Evolutionary conservation across 768 basidiomycete species (phyloP), one percentile per base, ranked within the genome.

Genomic region (Auricularia heimuer): DNA sequence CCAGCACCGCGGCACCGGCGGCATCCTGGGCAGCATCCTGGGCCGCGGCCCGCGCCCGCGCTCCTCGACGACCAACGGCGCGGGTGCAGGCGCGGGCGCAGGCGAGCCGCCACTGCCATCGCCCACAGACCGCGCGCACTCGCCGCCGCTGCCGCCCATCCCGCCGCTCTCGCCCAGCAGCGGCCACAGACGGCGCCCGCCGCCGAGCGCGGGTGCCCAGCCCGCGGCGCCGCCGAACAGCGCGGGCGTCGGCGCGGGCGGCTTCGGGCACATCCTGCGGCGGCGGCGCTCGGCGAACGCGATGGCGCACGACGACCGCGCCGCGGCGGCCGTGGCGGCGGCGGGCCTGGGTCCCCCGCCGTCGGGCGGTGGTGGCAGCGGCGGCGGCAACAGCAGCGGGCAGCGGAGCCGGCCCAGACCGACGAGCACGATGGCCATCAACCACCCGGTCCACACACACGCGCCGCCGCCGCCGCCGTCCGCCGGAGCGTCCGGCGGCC

Each of bases 201-300:
- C 56, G 14, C 29, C 11, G 56, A 10, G 24, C 4, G 14, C 21
- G 56, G 29, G 24, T 3, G 29, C 29, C 2, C 29, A 29, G 34
- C 6, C 34, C 14, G 8, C 56, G 24, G n/a, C 18, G 54, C 54
- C 54, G 11, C 24, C 21, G 29, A 24, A 14, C 29, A 14, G 11
- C 24, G 24, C 56, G 24, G 29, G 34, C 56, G 56, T 21, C 56
- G 24, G 29, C 11, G 21, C 7, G 54, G 29, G 80, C 12, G 63
- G 78, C n/a, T 76, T 88, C 51, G 79, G 83, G 4, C 80, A 83
- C 69, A 89, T 89, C 79, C 81, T 90, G 42, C 77, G 88, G 64
- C 78, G 87, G 64, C 76, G 88, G 69, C 82, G 88, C 65, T 88
- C 87, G 4, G 62, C 67, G 16, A 67, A 67, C 60, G 56, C 51